phyloP scores from a whole-genome alignment of 2,329 filamentous ascomycete genomes.

The Curvularia hawaiiensis region DNA sequence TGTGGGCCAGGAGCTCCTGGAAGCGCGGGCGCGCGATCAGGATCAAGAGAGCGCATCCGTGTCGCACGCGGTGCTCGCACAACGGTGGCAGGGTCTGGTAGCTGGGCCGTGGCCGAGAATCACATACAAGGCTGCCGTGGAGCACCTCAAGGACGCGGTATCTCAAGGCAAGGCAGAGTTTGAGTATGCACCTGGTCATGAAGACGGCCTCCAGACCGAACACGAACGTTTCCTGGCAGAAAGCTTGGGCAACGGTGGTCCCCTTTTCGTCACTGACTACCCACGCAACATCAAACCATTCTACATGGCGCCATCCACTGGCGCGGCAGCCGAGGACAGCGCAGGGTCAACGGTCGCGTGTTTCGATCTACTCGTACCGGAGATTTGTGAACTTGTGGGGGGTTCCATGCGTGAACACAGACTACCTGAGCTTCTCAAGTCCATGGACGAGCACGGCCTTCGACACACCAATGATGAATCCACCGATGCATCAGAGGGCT shows the following conservation, averaged over 20 bases:
- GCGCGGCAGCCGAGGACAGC: constrained; percentile 17
- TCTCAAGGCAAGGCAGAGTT: constrained; percentile 61
- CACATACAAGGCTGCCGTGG: constrained; percentile 80
- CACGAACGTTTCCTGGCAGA: constrained; percentile 89
- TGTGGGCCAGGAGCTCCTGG: constrained; percentile 62
- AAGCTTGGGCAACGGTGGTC: constrained; percentile 65
- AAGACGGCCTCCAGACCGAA: constrained; percentile 79
- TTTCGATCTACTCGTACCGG: constrained; percentile 87
- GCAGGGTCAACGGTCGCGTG: constrained; percentile 71
- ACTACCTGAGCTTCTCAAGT: constrained; percentile 66
- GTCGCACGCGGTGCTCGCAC: constrained; percentile 59
- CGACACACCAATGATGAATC: constrained; percentile 41
- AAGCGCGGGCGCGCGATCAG: constrained; percentile 50
- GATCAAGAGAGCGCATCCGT: constrained; percentile 44
- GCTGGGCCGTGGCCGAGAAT: constrained; percentile 82
- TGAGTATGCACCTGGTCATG: constrained; percentile 71
- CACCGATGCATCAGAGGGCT: constrained; percentile 29
- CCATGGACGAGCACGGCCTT: constrained; percentile 74
- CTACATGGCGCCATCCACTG: constrained; percentile 70
- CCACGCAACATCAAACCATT: constrained; percentile 90
- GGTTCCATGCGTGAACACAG: constrained; percentile 90
- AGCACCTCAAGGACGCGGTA: constrained; percentile 66
- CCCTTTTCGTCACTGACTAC: constrained; percentile 92
- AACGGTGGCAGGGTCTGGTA: constrained; percentile 73
- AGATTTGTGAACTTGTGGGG: constrained; percentile 84